phyloP scores from a whole-genome alignment of 2,329 filamentous ascomycete species.

The Dactylellina sp. region DNA sequence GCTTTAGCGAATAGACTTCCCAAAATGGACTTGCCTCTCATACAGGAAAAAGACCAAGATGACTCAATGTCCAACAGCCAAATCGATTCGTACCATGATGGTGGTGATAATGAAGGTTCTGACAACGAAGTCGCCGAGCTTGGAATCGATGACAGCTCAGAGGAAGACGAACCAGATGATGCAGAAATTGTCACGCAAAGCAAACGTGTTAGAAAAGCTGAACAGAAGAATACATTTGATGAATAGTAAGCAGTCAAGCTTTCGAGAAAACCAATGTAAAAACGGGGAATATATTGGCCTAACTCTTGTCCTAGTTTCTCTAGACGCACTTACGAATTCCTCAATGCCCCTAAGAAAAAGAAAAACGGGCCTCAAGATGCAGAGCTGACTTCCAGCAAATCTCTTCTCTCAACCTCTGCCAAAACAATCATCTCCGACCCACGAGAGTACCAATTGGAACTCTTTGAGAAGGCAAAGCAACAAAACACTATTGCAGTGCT shows the following conservation, averaged over 20 bases:
- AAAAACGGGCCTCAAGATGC: slow-evolving; percentile 22
- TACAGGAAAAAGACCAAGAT: neutral
- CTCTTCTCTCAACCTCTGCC: slow-evolving; percentile 57
- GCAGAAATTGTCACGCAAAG: slow-evolving; percentile 15
- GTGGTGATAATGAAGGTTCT: neutral
- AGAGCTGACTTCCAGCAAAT: slow-evolving; percentile 35
- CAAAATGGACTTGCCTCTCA: neutral
- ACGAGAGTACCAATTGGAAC: slow-evolving; percentile 89
- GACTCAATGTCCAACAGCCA: neutral
- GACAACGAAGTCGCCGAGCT: slow-evolving; percentile 23
- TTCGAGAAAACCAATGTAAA: neutral
- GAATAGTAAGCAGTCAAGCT: slow-evolving; percentile 35
- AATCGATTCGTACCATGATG: neutral
- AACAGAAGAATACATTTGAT: slow-evolving; percentile 43
- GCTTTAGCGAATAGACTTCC: slow-evolving; percentile 31
- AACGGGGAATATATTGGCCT: neutral
- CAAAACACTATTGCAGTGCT: slow-evolving; percentile 92
- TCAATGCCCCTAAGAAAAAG: slow-evolving; percentile 29
- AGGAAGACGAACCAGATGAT: slow-evolving; percentile 29
- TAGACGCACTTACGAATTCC: slow-evolving; percentile 24
- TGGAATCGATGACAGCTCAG: slow-evolving; percentile 30
- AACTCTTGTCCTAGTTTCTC: slow-evolving; percentile 23
- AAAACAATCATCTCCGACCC: slow-evolving; percentile 78
- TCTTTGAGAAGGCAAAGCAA: slow-evolving; percentile 86
- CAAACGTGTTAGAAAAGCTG: slow-evolving; percentile 27